phyloP scores from a whole-genome alignment of 768 basidiomycete species.

The Ramaria rubella region DNA sequence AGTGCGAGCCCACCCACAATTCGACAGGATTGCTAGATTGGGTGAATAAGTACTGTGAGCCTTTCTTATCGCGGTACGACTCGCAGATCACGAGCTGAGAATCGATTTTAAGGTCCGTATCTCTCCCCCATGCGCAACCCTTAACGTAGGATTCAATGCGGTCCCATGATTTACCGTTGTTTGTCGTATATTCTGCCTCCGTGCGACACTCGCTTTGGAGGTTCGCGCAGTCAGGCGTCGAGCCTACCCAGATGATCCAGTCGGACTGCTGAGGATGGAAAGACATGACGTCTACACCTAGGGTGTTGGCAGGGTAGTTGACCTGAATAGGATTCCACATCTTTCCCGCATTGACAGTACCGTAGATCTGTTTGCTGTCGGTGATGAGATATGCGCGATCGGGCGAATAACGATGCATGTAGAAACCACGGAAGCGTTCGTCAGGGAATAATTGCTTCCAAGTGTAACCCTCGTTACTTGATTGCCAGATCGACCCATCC shows the following conservation, averaged over 20 bases:
- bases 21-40: conserved; percentile 59
- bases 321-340: conserved; percentile 55
- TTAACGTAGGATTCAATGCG: conserved; percentile 79
- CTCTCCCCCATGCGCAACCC: conserved; percentile 89
- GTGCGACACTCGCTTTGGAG: conserved; percentile 55
- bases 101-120: conserved; percentile 71
- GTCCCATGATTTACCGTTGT: conserved; percentile 76
- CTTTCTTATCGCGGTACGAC: conserved; percentile 74
- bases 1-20: conserved; percentile 70
- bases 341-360: conserved; percentile 78
- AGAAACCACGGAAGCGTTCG: conserved; percentile 72
- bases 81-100: conserved; percentile 90
- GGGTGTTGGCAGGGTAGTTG: conserved; percentile 71
- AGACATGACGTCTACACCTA: conserved; percentile 67
- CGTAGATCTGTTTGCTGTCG: conserved; percentile 50
- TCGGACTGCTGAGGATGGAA: conserved; percentile 82
- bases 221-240: conserved; percentile 50
- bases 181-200: conserved; percentile 62
- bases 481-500: conserved; percentile 86
- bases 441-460: conserved; percentile 65
- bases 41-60: conserved; percentile 57
- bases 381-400: conserved; percentile 93
- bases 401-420: conserved; percentile 71
- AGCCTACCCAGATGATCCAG: conserved; percentile 84
- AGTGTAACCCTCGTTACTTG: conserved; percentile 88